Evolutionary conservation across 495 filamentous ascomycete species (phyloP), one percentile per base, ranked within the genome.

Genomic region (Margaritispora aquatica): DNA sequence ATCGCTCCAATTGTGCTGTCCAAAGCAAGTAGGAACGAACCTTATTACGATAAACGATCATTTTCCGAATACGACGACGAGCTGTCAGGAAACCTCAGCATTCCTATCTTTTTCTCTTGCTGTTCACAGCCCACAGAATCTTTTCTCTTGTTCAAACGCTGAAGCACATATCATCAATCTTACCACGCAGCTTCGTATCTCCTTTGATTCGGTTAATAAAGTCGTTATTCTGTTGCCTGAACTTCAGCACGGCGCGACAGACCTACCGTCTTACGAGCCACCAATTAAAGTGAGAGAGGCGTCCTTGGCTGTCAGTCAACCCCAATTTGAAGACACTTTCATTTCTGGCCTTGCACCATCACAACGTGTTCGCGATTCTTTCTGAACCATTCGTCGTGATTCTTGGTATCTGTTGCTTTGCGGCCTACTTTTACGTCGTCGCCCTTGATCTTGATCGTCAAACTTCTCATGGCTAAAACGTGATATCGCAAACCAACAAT

Each of bases 391-490:
- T 44, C 15, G 15, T 34, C 15, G 29, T 15, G 15, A 44, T 44
- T 44, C 15, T 44, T 44, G 3, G 17, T 9, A 7, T 44, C 7
- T 15, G 38, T 9, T 7, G 3, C 15, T 44, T 44, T n/a, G 17
- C 2, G 5, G 47, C 21, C 9, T n/a, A n/a, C 20, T 26, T 24
- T 50, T 24, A 13, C 20, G 5, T 23, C n/a, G 27, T 11, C 38
- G 27, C 22, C 26, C n/a, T n/a, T n/a, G n/a, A n/a, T n/a, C n/a
- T n/a, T n/a, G n/a, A n/a, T n/a, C n/a, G n/a, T n/a, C n/a, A n/a
- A n/a, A n/a, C n/a, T n/a, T 57, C 21, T 27, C 29, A 49, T 49
- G 41, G 54, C 21, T 57, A 44, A 57, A 19, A 34, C 54, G 49
- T 49, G 21, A 19, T 34, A 36, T 15, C 21, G 19, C 26, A 19